Conservation (phyloP, 148 eudicot species). For the Hydrangea macrophylla region DNA sequence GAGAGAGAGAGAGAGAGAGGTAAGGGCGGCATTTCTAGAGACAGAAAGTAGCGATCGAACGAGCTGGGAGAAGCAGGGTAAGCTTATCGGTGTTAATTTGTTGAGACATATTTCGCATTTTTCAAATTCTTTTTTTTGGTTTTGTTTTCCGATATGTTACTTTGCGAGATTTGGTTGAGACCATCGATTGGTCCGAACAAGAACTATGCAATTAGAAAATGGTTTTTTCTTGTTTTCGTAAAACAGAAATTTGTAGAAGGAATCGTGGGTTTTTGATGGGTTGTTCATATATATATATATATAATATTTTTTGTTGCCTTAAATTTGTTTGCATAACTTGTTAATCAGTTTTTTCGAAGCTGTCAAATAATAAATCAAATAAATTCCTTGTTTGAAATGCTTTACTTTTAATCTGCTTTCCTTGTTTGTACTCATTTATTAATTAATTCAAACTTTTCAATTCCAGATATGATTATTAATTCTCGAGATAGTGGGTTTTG, state of each 20-base stretch:
- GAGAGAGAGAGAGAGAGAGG: neutral
- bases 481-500: neutral
- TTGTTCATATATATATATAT: neutral
- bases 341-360: neutral
- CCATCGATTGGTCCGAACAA: too few relatives aligned
- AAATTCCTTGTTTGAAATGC: neutral
- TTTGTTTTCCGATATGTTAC: neutral
- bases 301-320: neutral
- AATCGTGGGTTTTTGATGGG: neutral
- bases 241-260: neutral
- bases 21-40: neutral
- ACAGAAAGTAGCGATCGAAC: neutral
- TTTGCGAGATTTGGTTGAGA: neutral
- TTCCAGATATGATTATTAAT: neutral
- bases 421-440: neutral
- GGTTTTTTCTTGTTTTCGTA: too few relatives aligned
- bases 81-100: neutral
- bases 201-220: too few relatives aligned
- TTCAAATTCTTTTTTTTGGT: neutral
- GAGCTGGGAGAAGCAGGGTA: conserved; percentile 5
- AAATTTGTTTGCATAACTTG: neutral
- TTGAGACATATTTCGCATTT: neutral
- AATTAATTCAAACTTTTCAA: neutral
- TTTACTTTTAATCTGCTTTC: neutral
- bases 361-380: neutral